phyloP scores from a whole-genome alignment of 2,329 filamentous ascomycete genomes.

The Pestalotiopsis fici region DNA sequence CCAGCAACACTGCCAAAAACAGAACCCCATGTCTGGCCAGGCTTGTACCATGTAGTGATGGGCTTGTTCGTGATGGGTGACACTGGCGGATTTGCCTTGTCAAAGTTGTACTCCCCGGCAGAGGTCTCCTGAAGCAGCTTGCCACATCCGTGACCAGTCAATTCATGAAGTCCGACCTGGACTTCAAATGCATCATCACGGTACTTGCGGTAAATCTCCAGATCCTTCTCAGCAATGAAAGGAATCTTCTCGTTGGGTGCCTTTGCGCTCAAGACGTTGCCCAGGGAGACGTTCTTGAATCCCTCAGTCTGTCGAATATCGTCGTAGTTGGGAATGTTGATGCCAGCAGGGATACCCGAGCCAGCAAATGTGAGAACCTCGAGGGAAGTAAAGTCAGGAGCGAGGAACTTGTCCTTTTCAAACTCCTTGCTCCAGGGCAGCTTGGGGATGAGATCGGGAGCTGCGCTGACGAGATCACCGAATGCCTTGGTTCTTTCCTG shows the following conservation, averaged over 20 bases:
- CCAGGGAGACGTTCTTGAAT: constrained; percentile 92
- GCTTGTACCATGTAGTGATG: constrained; percentile 87
- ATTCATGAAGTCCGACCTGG: constrained; percentile 91
- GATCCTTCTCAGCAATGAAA: constrained; percentile 79
- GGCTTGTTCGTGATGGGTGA: constrained; percentile 79
- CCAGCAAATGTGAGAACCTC: constrained; percentile 84
- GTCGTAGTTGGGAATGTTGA: constrained; percentile 62
- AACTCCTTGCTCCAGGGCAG: constrained; percentile 88
- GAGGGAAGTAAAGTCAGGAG: constrained; percentile 92
- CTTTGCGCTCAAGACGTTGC: constrained; percentile 90
- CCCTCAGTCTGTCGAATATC: constrained; percentile 80
- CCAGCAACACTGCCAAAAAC: constrained; percentile 88
- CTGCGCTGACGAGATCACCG: constrained; percentile 78
- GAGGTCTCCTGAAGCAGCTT: constrained; percentile 91
- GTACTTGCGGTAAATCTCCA: constrained; percentile 77
- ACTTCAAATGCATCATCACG: constrained; percentile 91
- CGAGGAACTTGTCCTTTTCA: constrained; percentile 94
- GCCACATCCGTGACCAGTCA: constrained; percentile 84
- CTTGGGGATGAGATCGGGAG: constrained; percentile 81
- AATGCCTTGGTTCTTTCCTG: constrained; percentile 88
- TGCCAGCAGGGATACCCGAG: constrained; percentile 65
- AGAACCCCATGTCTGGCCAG: constrained; percentile 90
- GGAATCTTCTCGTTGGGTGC: constrained; percentile 90
- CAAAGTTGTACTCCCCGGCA: constrained; percentile 84
- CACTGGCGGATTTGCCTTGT: constrained; percentile 76